Percentiles rank a stretch among this genome's conserved stretches.
These are phyloP conservation scores for Debaryomyces coudertii DNA, from an alignment of 1,139 yeast species.

Conservation along the genomic window DNA sequence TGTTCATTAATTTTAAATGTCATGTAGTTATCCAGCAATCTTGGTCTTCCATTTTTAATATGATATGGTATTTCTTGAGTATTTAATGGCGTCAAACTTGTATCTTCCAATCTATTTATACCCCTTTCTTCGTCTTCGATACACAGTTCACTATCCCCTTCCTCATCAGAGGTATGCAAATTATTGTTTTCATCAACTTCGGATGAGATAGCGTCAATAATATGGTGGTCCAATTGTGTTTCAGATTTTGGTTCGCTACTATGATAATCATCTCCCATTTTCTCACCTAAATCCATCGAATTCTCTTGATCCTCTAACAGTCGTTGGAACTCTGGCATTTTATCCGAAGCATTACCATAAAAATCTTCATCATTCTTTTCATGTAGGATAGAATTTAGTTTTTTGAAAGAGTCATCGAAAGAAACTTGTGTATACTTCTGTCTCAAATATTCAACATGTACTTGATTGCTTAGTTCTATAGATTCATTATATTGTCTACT, in stretches of 20 bases:
- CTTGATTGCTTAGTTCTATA: slow-evolving; percentile 30
- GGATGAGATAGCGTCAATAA: slow-evolving; percentile 2
- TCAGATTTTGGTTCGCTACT: not conserved
- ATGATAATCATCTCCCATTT: slow-evolving; percentile 6
- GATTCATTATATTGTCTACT: slow-evolving; percentile 43
- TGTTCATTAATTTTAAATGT: slow-evolving; percentile 12
- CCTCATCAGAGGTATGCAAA: not conserved
- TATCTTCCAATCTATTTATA: slow-evolving; percentile 9
- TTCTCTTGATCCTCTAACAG: not conserved
- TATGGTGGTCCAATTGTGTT: slow-evolving; percentile 5
- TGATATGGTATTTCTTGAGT: not conserved
- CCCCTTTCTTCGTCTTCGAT: slow-evolving; percentile 16
- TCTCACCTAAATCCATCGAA: not conserved
- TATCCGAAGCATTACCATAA: not conserved
- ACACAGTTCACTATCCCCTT: not conserved
- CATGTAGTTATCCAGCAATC: slow-evolving; percentile 1
- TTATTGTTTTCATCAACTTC: not conserved
- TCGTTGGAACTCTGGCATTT: not conserved
- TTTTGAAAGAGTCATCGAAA: slow-evolving; percentile 42
- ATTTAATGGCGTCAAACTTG: slow-evolving; percentile 1
- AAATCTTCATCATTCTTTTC: not conserved
- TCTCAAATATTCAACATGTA: slow-evolving; percentile 32
- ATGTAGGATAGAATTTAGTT: not conserved
- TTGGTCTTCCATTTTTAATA: slow-evolving; percentile 4
- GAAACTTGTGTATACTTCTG: slow-evolving; percentile 30